Conservation (phyloP, 208 protist species). For the Lotmaria passim region DNA sequence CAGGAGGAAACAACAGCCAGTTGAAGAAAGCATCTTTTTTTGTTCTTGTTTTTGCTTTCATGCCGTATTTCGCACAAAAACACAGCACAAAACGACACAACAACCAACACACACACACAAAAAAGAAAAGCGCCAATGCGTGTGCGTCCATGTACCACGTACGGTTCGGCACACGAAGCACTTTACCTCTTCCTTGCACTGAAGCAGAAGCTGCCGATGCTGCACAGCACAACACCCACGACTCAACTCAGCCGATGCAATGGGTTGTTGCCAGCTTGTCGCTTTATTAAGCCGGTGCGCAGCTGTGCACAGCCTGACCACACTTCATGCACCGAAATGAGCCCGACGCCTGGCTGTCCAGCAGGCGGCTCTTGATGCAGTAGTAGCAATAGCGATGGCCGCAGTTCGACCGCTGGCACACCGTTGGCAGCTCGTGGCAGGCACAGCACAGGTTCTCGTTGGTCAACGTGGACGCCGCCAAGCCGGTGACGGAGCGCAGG, state of each 20-base stretch:
- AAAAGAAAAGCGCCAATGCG: too few relatives aligned
- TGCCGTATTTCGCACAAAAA: too few relatives aligned
- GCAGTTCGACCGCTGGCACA: conserved; percentile 86
- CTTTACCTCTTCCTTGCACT: not conserved
- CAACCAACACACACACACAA: too few relatives aligned
- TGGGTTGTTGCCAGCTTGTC: not conserved
- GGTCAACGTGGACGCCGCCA: conserved; percentile 18
- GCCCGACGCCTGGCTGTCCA: conserved; percentile 53
- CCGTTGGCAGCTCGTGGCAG: conserved; percentile 66
- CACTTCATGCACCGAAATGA: conserved; percentile 86
- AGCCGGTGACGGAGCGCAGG: conserved; percentile 41
- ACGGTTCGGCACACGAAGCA: too few relatives aligned
- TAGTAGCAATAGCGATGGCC: conserved; percentile 94
- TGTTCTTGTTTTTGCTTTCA: too few relatives aligned
- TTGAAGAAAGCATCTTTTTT: too few relatives aligned
- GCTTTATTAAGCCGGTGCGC: conserved; percentile 37
- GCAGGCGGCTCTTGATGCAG: conserved; percentile 88
- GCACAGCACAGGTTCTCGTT: conserved; percentile 76
- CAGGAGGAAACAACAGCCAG: too few relatives aligned
- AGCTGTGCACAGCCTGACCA: conserved; percentile 66
- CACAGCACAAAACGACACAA: too few relatives aligned
- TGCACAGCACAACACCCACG: too few relatives aligned
- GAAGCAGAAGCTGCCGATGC: too few relatives aligned
- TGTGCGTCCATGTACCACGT: too few relatives aligned
- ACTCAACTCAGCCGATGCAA: too few relatives aligned